Evolutionary conservation across 345 rosid species (phyloP), one percentile per base, ranked within the genome.

Genomic region (Hibiscus trionum): DNA sequence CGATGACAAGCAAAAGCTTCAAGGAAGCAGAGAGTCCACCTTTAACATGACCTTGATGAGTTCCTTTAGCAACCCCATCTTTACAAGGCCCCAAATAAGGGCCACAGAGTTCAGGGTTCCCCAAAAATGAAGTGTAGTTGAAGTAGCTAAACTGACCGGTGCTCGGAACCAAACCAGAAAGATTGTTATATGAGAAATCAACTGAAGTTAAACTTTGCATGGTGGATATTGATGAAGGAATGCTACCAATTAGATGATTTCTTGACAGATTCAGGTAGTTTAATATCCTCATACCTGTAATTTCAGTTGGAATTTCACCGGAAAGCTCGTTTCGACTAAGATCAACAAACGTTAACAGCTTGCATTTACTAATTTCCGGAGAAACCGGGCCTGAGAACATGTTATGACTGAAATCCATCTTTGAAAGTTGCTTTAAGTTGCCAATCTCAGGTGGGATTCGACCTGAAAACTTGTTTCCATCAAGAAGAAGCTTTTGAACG

Each of bases 151-250:
- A 93, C 67, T 93, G 96, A 60, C 98, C 96, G 29, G 90, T 85
- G 2, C 88, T 88, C 10, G 96, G 98, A 76, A 93, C 98, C 49
- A 93, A 83, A 74, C 98, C 98, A 71, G 96, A 79, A 42, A 93
- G 96, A 73, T 93, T 93, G 82, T 93, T 93, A 72, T 88, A 93
- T 0, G 96, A 90, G 77, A 93, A 93, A 84, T 93, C 98, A 52
- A 93, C 93, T 7, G 96, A 88, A 7, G 98, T 93, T 73, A 93
- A 85, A 77, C 96, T 90, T 82, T 90, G 98, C 98, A 93, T 93
- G 42, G 84, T 73, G 29, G 98, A 75, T 69, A 93, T 84, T 2
- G 98, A 83, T 5, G 86, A 29, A 12, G 98, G 98, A 77, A 93
- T 88, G 72, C 83, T 70, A 49, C 98, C 98, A 0, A 85, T 61